Conservation (phyloP, 345 rosid species). For the Laguncularia racemosa region DNA sequence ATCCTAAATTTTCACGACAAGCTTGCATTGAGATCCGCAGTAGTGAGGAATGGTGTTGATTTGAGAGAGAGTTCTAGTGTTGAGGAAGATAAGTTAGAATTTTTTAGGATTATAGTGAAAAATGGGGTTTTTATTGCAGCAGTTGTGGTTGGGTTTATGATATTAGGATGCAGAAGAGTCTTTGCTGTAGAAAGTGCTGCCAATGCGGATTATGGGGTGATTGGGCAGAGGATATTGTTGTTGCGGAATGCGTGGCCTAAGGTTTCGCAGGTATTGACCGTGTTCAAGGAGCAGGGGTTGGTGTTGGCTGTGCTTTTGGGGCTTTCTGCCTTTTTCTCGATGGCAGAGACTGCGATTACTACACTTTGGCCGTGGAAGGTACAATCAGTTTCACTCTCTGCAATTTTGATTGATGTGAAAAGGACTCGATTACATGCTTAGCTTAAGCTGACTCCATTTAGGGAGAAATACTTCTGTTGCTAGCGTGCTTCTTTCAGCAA, state of each 20-base stretch:
- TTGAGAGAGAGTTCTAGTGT: constrained; percentile 4
- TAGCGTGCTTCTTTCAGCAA: too few species aligned
- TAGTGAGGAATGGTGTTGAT: constrained; percentile 2
- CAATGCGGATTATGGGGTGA: constrained; percentile 66
- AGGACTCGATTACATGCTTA: background rate
- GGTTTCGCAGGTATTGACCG: constrained; percentile 53
- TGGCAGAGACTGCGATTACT: constrained; percentile 95
- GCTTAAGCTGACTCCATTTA: background rate
- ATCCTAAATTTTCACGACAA: constrained; percentile 1
- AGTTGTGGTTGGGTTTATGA: constrained; percentile 48
- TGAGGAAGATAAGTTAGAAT: constrained; percentile 16
- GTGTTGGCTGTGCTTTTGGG: constrained; percentile 64
- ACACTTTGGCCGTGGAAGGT: constrained; percentile 98
- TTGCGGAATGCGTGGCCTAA: constrained; percentile 68
- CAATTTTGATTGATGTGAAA: background rate
- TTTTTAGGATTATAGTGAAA: constrained; percentile 34
- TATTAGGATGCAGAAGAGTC: constrained; percentile 50
- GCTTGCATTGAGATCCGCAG: constrained; percentile 9
- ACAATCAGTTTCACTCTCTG: constrained; percentile 3
- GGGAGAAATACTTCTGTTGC: background rate
- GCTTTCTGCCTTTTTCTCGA: constrained; percentile 84
- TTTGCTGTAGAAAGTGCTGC: constrained; percentile 56
- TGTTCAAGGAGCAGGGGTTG: constrained; percentile 78
- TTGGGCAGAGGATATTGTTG: constrained; percentile 50
- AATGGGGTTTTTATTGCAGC: constrained; percentile 54